Conservation (phyloP, 1,284 basidiomycete species). For the Puccinia coronata region DNA sequence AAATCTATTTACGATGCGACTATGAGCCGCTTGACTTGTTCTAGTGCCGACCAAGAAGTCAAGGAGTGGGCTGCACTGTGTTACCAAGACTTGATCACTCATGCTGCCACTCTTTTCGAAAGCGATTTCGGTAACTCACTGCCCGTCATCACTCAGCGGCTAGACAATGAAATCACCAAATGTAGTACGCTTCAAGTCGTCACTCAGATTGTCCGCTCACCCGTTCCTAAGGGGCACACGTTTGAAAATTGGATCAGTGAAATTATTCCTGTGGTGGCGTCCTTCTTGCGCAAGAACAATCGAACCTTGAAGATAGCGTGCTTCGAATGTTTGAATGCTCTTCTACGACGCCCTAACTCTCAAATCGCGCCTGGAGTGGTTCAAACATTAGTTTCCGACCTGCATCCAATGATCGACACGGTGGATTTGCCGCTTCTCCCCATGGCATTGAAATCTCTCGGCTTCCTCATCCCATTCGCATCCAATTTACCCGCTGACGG, state of each 20-base stretch:
- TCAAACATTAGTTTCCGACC: slow-evolving; percentile 68
- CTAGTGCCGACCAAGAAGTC: slow-evolving; percentile 89
- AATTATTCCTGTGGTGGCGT: slow-evolving; percentile 74
- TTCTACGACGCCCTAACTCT: slow-evolving; percentile 71
- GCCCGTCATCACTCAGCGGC: slow-evolving; percentile 73
- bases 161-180: slow-evolving; percentile 66
- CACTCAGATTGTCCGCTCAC: slow-evolving; percentile 61
- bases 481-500: slow-evolving; percentile 69
- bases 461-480: slow-evolving; percentile 70
- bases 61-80: slow-evolving; percentile 77
- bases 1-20: slow-evolving; percentile 71
- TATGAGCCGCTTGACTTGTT: slow-evolving; percentile 69
- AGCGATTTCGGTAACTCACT: slow-evolving; percentile 58
- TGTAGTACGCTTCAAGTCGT: slow-evolving; percentile 62
- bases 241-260: slow-evolving; percentile 76
- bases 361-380: slow-evolving; percentile 69
- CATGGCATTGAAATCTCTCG: slow-evolving; percentile 70
- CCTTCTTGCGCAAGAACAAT: slow-evolving; percentile 76
- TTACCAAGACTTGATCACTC: slow-evolving; percentile 81
- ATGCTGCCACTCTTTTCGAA: slow-evolving; percentile 70
- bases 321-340: slow-evolving; percentile 74
- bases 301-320: slow-evolving; percentile 75
- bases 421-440: slow-evolving; percentile 76
- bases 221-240: slow-evolving; percentile 58
- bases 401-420: slow-evolving; percentile 72